Evolutionary conservation across 2,329 filamentous ascomycete species (phyloP), one percentile per base, ranked within the genome.

Genomic region (Ophiocordyceps sinensis): DNA sequence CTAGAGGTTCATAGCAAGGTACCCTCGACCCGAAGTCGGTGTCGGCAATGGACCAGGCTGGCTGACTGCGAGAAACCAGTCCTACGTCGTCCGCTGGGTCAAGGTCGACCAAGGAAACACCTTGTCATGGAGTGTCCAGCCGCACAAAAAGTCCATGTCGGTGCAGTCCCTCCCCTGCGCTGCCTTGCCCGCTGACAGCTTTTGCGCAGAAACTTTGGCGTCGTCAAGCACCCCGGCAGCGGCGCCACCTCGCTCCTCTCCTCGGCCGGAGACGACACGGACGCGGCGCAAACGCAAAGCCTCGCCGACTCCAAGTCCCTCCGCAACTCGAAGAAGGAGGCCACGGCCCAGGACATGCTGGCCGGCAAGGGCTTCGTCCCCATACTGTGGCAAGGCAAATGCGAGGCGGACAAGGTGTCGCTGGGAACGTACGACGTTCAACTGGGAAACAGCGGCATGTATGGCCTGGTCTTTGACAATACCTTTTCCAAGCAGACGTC

Each of bases 1-100:
- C 73, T 98, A 51, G 86, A 96, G 63, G 85, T 98, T 51, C 89
- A 95, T 64, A 94, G 87, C 77, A 94, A 93, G 79, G 89, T 91
- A 73, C 40, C 53, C 45, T 30, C 40, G 21, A 14, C 31, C 21
- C 19, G 37, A 19, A 35, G 4, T 28, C 37, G 15, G 12, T 35
- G 28, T 38, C 38, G 30, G 29, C 17, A 39, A 34, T 14, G 31
- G 23, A 26, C 23, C 32, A 11, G 7, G 19, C 14, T 12, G 36
- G 44, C 53, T 57, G 50, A 56, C 44, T 14, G 12, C 21, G n/a
- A 31, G n/a, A 14, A 49, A 49, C 50, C 51, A 96, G 91, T 94
- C 87, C 48, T 98, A 98, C 65, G 87, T 98, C 52, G 85, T 98
- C 43, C 86, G 91, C 56, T 98, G 91, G 89, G 85, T 95, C 51